Evolutionary conservation across 495 filamentous ascomycete genomes (phyloP), one percentile per base, ranked within the genome.

Genomic region (Xylaria bambusicola): DNA sequence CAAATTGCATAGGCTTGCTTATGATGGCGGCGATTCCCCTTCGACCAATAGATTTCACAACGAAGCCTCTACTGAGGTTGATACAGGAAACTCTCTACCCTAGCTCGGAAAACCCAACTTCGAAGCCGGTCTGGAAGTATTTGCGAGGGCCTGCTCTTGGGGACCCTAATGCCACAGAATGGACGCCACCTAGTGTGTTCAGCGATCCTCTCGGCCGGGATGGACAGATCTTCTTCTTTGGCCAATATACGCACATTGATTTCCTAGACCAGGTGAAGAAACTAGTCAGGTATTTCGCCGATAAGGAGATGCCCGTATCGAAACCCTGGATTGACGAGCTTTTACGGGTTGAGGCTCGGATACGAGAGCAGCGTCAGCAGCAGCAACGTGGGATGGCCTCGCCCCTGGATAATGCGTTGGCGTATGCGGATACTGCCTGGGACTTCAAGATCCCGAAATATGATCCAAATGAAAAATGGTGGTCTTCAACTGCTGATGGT

Each of bases 321-420:
- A 53, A n/a, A 18, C 57, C 57, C 8, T 60, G 57, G 57, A 26
- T 60, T 21, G 0, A 38, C 2, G 57, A 60, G 40, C 52, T 60
- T 15, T 9, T 45, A 4, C 57, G 57, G 13, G 27, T 60, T 21
- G 57, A 60, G 41, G 12, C 24, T 0, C 46, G 47, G 0, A 23
- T 60, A n/a, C 57, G 57, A 8, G 4, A 10, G 26, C 27, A 29
- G 15, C 17, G 56, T 21, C 0, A 10, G 10, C 29, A 5, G 5
- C 29, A 33, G 10, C 29, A 33, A n/a, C n/a, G n/a, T n/a, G n/a
- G n/a, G n/a, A n/a, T n/a, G n/a, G n/a, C n/a, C n/a, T n/a, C n/a
- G n/a, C n/a, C n/a, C n/a, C n/a, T n/a, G n/a, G n/a, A n/a, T n/a
- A n/a, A n/a, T n/a, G n/a, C n/a, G n/a, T n/a, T n/a, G n/a, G n/a